Conservation (phyloP, 768 basidiomycete genomes). For the Hemileccinum impolitum region DNA sequence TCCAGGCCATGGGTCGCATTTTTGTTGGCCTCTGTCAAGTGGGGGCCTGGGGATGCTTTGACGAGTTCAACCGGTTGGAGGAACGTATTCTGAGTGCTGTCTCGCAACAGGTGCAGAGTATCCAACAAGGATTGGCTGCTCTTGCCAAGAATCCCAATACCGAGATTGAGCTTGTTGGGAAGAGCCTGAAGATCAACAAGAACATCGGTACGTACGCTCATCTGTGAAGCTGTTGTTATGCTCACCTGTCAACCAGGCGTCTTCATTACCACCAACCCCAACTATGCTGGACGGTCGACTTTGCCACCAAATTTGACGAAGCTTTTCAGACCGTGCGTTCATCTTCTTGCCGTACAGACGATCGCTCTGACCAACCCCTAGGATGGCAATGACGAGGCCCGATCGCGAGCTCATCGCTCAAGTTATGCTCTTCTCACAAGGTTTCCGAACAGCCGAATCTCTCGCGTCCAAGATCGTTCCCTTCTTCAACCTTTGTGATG, state of each 20-base stretch:
- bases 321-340: constrained; percentile 83
- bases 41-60: constrained; percentile 98
- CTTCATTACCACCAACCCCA: constrained; percentile 99
- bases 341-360: background rate
- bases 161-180: constrained; percentile 95
- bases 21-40: constrained; percentile 99
- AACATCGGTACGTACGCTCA: constrained; percentile 76
- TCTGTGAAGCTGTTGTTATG: background rate
- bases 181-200: constrained; percentile 87
- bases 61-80: constrained; percentile 97
- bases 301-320: constrained; percentile 87
- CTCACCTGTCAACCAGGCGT: constrained; percentile 54
- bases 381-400: constrained; percentile 99
- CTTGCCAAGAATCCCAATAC: constrained; percentile 79
- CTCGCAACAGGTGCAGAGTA: constrained; percentile 98
- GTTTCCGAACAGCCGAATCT: constrained; percentile 95
- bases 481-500: constrained; percentile 98
- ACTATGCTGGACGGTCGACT: constrained; percentile 95
- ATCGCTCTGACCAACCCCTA: constrained; percentile 30
- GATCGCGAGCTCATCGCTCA: constrained; percentile 98
- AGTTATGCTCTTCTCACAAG: constrained; percentile 99
- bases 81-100: constrained; percentile 97
- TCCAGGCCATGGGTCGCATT: constrained; percentile 99
- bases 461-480: constrained; percentile 99
- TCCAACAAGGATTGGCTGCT: constrained; percentile 90